A percentile compares a stretch with the other conserved stretches of the same genome.
Evolutionary conservation across 345 rosid genomes (phyloP).

Genomic region (Turritis glabra): DNA sequence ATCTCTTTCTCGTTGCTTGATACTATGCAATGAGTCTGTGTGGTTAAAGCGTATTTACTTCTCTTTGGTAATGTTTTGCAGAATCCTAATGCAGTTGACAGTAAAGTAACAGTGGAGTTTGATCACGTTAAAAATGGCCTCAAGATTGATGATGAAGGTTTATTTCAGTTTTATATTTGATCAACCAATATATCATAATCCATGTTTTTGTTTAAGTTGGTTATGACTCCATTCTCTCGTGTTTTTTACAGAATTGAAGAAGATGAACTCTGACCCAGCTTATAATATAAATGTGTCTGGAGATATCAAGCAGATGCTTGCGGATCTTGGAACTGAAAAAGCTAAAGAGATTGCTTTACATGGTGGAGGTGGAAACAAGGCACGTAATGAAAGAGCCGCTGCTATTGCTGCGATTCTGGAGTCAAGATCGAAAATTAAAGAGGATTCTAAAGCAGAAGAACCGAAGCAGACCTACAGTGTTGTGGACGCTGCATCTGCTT

Average conservation of each 20-base stretch:
- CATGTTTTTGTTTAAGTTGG: not conserved
- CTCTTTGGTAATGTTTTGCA: slow-evolving; percentile 32
- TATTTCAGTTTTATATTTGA: not conserved
- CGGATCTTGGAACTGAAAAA: slow-evolving; percentile 92
- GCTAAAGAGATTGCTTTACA: slow-evolving; percentile 77
- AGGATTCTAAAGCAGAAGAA: slow-evolving; percentile 57
- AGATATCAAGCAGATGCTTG: slow-evolving; percentile 87
- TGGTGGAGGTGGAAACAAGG: slow-evolving; percentile 96
- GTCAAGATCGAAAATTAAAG: slow-evolving; percentile 75
- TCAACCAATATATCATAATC: not conserved
- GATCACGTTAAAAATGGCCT: slow-evolving; percentile 84
- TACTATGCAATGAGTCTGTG: not conserved
- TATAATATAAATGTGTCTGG: slow-evolving; percentile 73
- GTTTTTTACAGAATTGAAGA: slow-evolving; percentile 54
- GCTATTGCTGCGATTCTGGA: slow-evolving; percentile 83
- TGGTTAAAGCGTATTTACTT: not conserved
- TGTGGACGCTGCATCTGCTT: slow-evolving; percentile 97
- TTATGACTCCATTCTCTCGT: slow-evolving; percentile 11
- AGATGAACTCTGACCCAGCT: slow-evolving; percentile 70
- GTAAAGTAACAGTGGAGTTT: slow-evolving; percentile 69
- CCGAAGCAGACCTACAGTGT: slow-evolving; percentile 60
- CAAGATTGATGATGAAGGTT: slow-evolving; percentile 89
- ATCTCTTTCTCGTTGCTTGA: slow-evolving; percentile 7
- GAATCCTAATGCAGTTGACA: slow-evolving; percentile 84
- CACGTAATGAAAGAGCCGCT: slow-evolving; percentile 92